Conservation (phyloP, 2,329 filamentous ascomycete genomes). For the Aschersonia sp. region DNA sequence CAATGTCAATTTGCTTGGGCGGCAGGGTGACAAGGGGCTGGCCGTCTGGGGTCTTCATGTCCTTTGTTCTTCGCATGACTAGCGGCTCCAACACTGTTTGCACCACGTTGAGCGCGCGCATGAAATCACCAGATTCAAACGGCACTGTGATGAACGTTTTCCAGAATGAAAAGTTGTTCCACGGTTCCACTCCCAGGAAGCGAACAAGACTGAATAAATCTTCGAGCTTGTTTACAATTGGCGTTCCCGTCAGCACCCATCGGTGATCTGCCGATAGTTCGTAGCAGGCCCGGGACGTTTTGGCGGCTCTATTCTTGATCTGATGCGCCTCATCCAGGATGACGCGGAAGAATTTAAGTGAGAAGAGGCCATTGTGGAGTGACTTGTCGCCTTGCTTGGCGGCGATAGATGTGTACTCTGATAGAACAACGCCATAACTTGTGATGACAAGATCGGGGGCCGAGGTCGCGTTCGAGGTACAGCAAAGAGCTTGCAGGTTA, state of each 20-base stretch:
- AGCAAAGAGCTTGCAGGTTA: conserved; percentile 69
- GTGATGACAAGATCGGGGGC: conserved; percentile 89
- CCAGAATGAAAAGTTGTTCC: conserved; percentile 99
- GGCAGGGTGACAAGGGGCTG: conserved; percentile 63
- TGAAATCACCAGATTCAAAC: conserved; percentile 89
- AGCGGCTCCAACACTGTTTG: conserved; percentile 92
- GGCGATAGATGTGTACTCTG: conserved; percentile 63
- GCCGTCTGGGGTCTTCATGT: conserved; percentile 91
- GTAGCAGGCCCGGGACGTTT: conserved; percentile 90
- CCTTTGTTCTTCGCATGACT: conserved; percentile 90
- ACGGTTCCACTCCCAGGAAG: conserved; percentile 88
- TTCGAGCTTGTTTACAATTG: conserved; percentile 90
- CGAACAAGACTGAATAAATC: conserved; percentile 87
- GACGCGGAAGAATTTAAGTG: conserved; percentile 83
- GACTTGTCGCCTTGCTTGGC: conserved; percentile 50
- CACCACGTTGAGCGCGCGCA: conserved; percentile 87
- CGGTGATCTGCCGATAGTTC: conserved; percentile 73
- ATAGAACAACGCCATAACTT: conserved; percentile 82
- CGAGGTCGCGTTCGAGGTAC: conserved; percentile 52
- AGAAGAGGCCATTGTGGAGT: conserved; percentile 65
- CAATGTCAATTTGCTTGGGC: conserved; percentile 66
- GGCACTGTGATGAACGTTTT: conserved; percentile 96
- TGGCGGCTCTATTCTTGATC: conserved; percentile 82
- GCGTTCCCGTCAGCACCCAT: conserved; percentile 89
- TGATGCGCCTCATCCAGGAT: conserved; percentile 92